Conservation (phyloP, 306 rosid species). For the Cucurbita argyrosperma region DNA sequence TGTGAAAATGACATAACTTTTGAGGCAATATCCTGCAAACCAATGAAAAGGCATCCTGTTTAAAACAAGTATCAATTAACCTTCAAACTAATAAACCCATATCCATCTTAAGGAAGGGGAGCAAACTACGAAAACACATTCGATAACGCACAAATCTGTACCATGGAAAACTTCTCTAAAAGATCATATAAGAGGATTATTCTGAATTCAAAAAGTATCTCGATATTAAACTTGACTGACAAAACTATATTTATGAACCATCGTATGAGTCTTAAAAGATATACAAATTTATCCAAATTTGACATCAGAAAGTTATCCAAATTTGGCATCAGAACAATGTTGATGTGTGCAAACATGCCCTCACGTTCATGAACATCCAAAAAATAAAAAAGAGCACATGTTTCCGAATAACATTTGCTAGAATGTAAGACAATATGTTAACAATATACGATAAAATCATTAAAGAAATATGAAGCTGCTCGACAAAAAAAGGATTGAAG, state of each 20-base stretch:
- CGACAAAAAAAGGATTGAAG: not conserved
- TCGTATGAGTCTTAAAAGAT: not conserved
- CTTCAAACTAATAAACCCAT: not conserved
- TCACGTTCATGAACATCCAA: not conserved
- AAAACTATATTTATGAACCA: not conserved
- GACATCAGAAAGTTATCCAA: not conserved
- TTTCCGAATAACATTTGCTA: not conserved
- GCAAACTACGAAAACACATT: not conserved
- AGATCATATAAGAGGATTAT: not conserved
- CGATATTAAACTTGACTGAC: not conserved
- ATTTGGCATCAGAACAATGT: not conserved
- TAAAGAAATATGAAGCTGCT: not conserved
- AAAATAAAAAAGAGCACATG: not conserved
- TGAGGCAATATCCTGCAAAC: constrained; percentile 67
- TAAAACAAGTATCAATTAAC: not conserved
- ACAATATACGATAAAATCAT: not conserved
- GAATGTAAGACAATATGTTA: not conserved
- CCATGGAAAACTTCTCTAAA: not conserved
- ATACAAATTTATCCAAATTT: not conserved
- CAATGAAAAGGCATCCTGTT: not conserved
- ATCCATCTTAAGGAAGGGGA: not conserved
- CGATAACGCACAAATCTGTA: not conserved
- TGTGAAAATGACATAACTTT: constrained; percentile 63
- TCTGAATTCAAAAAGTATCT: not conserved
- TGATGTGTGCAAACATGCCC: not conserved